These are phyloP conservation scores for Lipomyces lipofer DNA, from an alignment of 805 yeast species.

Conservation along the genomic window DNA sequence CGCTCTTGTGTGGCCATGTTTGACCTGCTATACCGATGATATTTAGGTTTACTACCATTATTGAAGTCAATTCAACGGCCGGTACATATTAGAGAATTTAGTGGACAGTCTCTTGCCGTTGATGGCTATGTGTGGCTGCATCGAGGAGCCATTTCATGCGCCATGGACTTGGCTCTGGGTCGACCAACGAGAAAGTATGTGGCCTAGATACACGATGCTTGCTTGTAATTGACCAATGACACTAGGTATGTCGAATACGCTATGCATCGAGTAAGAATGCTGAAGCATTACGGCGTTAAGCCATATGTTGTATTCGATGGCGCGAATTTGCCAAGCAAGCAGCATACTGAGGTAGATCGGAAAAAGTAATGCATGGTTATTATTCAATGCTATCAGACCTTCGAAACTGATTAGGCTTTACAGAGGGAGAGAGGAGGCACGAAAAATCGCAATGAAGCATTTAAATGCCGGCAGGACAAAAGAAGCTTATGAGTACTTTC, in stretches of 20 bases:
- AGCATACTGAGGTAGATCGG: constrained; percentile 68
- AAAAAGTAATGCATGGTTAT: constrained; percentile 38
- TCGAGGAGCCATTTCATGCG: constrained; percentile 77
- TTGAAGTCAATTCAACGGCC: constrained; percentile 71
- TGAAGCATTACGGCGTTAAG: constrained; percentile 64
- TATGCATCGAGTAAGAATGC: constrained; percentile 63
- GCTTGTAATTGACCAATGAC: not conserved
- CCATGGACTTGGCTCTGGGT: constrained; percentile 74
- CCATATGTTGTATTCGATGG: constrained; percentile 96
- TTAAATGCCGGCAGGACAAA: constrained; percentile 54
- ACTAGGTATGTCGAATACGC: constrained; percentile 61
- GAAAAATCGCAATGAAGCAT: constrained; percentile 54
- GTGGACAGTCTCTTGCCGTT: constrained; percentile 70
- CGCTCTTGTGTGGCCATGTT: not conserved
- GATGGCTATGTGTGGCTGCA: constrained; percentile 98
- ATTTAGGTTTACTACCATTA: constrained; percentile 68
- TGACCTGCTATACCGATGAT: no score
- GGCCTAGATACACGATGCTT: not conserved
- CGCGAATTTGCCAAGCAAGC: constrained; percentile 76
- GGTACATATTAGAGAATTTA: constrained; percentile 56
- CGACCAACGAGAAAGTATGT: constrained; percentile 53
- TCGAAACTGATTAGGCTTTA: not conserved
- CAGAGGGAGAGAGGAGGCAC: constrained; percentile 55
- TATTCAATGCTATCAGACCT: not conserved
- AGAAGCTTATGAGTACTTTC: constrained; percentile 66